These are phyloP conservation scores for Dalbergia cochinchinensis DNA, from an alignment of 306 rosid species.

Conservation along the genomic window DNA sequence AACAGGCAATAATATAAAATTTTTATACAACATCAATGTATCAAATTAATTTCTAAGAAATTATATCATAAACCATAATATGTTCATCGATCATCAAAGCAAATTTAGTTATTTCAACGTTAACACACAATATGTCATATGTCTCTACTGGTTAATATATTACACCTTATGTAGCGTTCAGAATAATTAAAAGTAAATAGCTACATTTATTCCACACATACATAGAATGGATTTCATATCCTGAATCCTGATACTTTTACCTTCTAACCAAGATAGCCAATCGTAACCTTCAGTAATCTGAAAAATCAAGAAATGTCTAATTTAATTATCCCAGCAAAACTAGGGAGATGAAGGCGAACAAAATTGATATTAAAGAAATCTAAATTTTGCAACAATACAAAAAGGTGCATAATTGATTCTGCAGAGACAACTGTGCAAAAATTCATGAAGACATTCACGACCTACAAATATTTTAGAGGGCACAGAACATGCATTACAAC, in stretches of 20 bases:
- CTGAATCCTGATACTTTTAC: not conserved
- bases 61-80: too few species aligned
- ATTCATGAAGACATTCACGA: too few species aligned
- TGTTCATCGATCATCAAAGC: too few species aligned
- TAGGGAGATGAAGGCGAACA: not conserved
- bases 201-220: conserved; percentile 38
- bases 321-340: not conserved
- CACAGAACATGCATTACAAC: too few species aligned
- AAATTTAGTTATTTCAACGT: too few species aligned
- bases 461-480: too few species aligned
- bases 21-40: too few species aligned
- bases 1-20: too few species aligned
- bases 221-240: not conserved
- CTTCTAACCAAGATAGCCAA: not conserved
- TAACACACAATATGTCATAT: too few species aligned
- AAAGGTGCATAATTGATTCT: not conserved
- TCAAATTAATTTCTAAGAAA: too few species aligned
- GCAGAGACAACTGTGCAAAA: not conserved
- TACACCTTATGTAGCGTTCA: not conserved
- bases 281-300: conserved; percentile 19
- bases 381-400: too few species aligned
- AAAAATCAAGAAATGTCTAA: conserved; percentile 4
- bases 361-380: too few species aligned
- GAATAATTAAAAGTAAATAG: not conserved
- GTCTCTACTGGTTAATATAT: not conserved